Evolutionary conservation across 257 asterid genomes (phyloP), one percentile per base, ranked within the genome.

Genomic region (Fraxinus anomala): DNA sequence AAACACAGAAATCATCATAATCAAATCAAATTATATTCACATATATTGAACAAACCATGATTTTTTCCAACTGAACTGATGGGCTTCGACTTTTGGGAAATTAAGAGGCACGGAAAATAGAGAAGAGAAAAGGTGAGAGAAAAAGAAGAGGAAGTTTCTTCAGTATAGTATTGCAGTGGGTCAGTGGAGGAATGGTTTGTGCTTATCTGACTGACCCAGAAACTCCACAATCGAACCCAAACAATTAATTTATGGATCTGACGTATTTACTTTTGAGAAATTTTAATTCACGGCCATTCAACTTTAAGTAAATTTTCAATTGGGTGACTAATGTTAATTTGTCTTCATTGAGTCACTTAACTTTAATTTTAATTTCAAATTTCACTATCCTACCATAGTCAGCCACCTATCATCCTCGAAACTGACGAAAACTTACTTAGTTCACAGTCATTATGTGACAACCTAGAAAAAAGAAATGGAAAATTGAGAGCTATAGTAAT

Each of bases 171-270:
- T 63, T 63, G 69, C 12, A 10, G 69, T 11, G 69, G 34, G 69
- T 23, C 24, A 63, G 19, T 42, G 49, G 49, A 2, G 16, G 16
- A 12, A 24, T 63, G 69, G 69, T 10, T 63, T 24, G 69, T 63
- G 19, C 69, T 63, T 63, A 63, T 63, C 69, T 26, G 36, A 42
- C 17, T 42, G 47, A 63, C 33, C 30, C 69, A 63, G 4, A 63
- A 63, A 24, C 34, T 63, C 69, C 69, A 63, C 69, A 63, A 63
- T 26, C 69, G 69, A 63, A 63, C 69, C 9, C 36, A 26, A 24
- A 63, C 36, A 34, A 23, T 11, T 24, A 63, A 63, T 63, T 63
- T 63, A 23, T 11, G 34, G 65, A 1, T 11, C 33, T 63, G 69
- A 63, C 69, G 16, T 23, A 16, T 24, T 63, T 10, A 24, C 33